Conservation (phyloP, 2,329 filamentous ascomycete genomes). For the Leptographium wingfieldii region DNA sequence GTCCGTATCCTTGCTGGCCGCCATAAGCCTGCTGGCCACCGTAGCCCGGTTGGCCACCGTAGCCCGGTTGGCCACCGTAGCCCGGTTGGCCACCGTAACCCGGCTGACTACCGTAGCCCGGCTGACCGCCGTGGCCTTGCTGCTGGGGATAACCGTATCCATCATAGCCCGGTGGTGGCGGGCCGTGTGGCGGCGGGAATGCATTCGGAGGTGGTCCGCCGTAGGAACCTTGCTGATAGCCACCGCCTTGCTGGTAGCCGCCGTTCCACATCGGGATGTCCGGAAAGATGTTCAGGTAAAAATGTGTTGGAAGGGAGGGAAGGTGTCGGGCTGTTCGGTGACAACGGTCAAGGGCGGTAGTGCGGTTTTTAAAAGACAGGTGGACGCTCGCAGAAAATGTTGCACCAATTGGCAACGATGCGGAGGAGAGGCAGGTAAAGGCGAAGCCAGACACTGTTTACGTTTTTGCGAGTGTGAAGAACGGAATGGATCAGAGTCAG, state of each 20-base stretch:
- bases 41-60: slow-evolving; percentile 2
- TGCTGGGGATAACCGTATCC: slow-evolving; percentile 9
- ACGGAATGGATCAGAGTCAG: neutral
- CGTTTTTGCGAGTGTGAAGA: neutral
- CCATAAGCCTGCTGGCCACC: slow-evolving; percentile 1
- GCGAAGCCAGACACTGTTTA: neutral
- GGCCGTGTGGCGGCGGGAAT: slow-evolving; percentile 5
- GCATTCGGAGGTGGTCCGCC: slow-evolving; percentile 2
- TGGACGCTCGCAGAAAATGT: neutral
- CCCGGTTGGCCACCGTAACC: neutral
- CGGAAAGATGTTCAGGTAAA: neutral
- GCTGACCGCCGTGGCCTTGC: neutral
- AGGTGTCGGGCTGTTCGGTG: neutral
- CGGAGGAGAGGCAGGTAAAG: neutral
- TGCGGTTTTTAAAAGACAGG: neutral
- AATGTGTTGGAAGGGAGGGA: neutral
- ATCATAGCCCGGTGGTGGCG: slow-evolving; percentile 10
- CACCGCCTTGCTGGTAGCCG: slow-evolving; percentile 1
- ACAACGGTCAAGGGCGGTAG: neutral
- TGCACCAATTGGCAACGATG: neutral
- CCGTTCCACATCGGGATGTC: slow-evolving; percentile 4
- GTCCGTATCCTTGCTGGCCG: slow-evolving; percentile 1
- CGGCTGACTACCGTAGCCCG: slow-evolving; percentile 2
- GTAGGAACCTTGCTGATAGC: slow-evolving; percentile 3
- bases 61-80: slow-evolving; percentile 1